phyloP scores from a whole-genome alignment of 2,329 filamentous ascomycete genomes.

The Neofusicoccum laricinum region DNA sequence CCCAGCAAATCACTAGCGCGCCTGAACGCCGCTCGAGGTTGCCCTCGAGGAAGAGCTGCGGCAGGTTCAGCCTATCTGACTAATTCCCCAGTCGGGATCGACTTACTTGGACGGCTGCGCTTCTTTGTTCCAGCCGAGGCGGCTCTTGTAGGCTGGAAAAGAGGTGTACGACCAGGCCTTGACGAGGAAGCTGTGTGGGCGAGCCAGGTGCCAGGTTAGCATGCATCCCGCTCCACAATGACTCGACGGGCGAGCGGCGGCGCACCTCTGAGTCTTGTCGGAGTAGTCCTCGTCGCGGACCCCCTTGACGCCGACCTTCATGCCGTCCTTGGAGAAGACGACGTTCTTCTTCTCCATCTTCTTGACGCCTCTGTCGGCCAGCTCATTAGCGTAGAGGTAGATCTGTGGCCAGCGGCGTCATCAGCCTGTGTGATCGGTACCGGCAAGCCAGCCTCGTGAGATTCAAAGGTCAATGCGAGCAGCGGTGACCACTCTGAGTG shows the following conservation, averaged over 20 bases:
- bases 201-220: constrained; percentile 13
- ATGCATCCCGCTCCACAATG: constrained; percentile 3
- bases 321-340: constrained; percentile 70
- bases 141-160: constrained; percentile 35
- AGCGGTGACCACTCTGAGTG: constrained; percentile 1
- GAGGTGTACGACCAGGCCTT: constrained; percentile 48
- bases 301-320: constrained; percentile 69
- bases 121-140: constrained; percentile 29
- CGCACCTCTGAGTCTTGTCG: constrained; percentile 64
- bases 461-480: constrained; percentile 5
- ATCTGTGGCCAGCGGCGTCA: constrained; percentile 40
- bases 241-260: not conserved
- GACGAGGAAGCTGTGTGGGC: constrained; percentile 38
- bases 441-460: not conserved
- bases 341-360: constrained; percentile 75
- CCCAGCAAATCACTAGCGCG: not conserved
- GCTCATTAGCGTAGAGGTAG: constrained; percentile 65
- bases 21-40: constrained; percentile 1
- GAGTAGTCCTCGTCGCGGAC: constrained; percentile 68
- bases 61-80: not conserved
- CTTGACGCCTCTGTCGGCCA: constrained; percentile 63
- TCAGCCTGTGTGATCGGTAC: not conserved
- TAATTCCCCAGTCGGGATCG: not conserved
- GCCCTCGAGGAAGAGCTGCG: not conserved
- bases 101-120: not conserved